Percentiles rank a stretch among this genome's conserved stretches.
Conservation (phyloP, 305 asterid genomes). For the Fraxinus baroniana region DNA sequence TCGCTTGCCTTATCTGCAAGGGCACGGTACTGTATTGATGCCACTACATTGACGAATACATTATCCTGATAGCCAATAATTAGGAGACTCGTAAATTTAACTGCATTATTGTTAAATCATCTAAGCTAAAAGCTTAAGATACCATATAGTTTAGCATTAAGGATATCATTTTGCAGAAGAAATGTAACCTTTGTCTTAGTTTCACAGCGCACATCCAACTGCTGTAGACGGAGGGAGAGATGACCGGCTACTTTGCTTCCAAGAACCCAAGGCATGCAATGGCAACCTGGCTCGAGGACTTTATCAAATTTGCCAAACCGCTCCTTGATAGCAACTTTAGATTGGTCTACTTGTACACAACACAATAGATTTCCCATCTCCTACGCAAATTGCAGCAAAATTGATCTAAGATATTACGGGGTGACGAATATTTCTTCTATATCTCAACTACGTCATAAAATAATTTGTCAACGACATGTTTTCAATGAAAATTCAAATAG, state of each 20-base stretch:
- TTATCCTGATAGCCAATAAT: constrained; percentile 13
- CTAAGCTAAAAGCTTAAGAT: background rate
- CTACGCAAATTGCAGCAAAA: background rate
- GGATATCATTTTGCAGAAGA: background rate
- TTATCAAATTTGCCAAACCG: constrained; percentile 20
- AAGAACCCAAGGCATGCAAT: constrained; percentile 24
- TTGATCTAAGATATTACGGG: background rate
- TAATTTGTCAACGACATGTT: background rate
- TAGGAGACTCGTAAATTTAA: background rate
- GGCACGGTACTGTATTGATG: constrained; percentile 15
- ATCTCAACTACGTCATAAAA: background rate
- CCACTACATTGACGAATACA: constrained; percentile 23
- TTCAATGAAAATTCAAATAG: background rate
- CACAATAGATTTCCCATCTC: constrained; percentile 19
- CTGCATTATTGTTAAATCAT: background rate
- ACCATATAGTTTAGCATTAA: background rate
- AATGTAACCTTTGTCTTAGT: constrained; percentile 19
- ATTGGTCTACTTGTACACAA: constrained; percentile 22
- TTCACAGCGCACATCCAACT: constrained; percentile 16
- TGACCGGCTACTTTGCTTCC: constrained; percentile 20
- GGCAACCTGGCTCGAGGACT: constrained; percentile 25
- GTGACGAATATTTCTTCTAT: background rate
- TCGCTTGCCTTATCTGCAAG: constrained; percentile 6
- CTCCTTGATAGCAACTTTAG: constrained; percentile 21
- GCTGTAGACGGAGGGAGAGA: constrained; percentile 21